A percentile compares a stretch with the other conserved stretches of the same genome.
Evolutionary conservation across 352 stramenopile genomes (phyloP).

Genomic region (Peronospora destructor): DNA sequence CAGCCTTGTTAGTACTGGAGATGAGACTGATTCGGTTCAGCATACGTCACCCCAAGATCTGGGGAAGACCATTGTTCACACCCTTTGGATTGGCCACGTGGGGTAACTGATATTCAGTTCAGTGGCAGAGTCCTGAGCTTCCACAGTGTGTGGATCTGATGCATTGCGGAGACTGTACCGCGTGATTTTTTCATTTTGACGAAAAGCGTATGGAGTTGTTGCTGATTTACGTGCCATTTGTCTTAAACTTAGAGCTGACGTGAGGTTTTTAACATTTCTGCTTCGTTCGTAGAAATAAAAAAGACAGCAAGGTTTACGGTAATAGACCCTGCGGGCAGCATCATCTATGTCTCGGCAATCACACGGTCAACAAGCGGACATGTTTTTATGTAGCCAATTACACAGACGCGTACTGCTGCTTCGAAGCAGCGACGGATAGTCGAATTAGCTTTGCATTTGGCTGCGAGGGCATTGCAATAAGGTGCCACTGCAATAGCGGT

Average conservation of each 20-base stretch:
- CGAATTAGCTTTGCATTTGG: background rate
- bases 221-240: too few species aligned
- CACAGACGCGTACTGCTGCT: conserved; percentile 15
- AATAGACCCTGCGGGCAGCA: too few species aligned
- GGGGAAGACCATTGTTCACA: background rate
- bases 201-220: background rate
- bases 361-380: too few species aligned
- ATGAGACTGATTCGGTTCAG: background rate
- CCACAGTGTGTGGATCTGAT: background rate
- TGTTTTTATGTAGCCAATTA: conserved; percentile 2
- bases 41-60: background rate
- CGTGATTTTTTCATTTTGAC: background rate
- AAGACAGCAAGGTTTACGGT: too few species aligned
- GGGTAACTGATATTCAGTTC: background rate
- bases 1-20: background rate
- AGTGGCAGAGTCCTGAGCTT: conserved; percentile 1
- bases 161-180: conserved; percentile 5
- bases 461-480: background rate
- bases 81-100: background rate
- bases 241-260: too few species aligned
- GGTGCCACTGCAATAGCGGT: background rate
- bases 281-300: background rate
- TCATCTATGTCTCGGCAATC: too few species aligned
- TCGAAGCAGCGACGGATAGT: background rate
- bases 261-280: background rate